Percentiles rank a stretch among this genome's conserved stretches.
phyloP scores from a whole-genome alignment of 805 yeast species.

The Scheffersomyces amazonensis region DNA sequence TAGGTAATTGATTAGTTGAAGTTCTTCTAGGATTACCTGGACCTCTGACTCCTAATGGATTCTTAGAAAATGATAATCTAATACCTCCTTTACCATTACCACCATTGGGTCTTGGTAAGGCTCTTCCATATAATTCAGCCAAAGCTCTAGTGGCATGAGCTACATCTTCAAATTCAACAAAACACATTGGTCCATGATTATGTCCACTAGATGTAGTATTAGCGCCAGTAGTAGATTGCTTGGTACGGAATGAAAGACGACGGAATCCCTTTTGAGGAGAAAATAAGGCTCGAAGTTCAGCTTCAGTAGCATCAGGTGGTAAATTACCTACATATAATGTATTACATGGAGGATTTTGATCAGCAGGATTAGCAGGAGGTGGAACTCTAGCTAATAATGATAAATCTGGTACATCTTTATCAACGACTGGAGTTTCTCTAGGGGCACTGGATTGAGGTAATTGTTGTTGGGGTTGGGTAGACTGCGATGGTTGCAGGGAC shows the following conservation, averaged over 20 bases:
- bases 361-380: slow-evolving; percentile 96
- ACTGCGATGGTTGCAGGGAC: background rate
- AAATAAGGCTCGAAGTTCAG: slow-evolving; percentile 83
- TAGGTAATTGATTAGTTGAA: slow-evolving; percentile 17
- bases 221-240: slow-evolving; percentile 26
- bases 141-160: slow-evolving; percentile 89
- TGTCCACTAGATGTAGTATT: slow-evolving; percentile 26
- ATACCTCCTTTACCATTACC: slow-evolving; percentile 86
- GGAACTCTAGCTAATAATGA: slow-evolving; percentile 77
- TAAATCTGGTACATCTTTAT: slow-evolving; percentile 55
- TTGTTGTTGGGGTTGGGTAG: slow-evolving; percentile 6
- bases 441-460: slow-evolving; percentile 5
- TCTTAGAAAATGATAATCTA: slow-evolving; percentile 88
- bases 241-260: slow-evolving; percentile 83
- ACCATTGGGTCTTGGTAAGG: slow-evolving; percentile 77
- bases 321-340: slow-evolving; percentile 95
- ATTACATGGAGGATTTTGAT: slow-evolving; percentile 98
- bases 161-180: slow-evolving; percentile 97
- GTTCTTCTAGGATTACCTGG: slow-evolving; percentile 45
- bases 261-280: slow-evolving; percentile 91
- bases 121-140: slow-evolving; percentile 90
- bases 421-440: slow-evolving; percentile 10
- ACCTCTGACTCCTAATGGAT: slow-evolving; percentile 96
- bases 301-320: slow-evolving; percentile 96
- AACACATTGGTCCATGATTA: slow-evolving; percentile 97